Evolutionary conservation across 2,329 filamentous ascomycete genomes (phyloP).

Genomic region (Cryphonectria radicalis): DNA sequence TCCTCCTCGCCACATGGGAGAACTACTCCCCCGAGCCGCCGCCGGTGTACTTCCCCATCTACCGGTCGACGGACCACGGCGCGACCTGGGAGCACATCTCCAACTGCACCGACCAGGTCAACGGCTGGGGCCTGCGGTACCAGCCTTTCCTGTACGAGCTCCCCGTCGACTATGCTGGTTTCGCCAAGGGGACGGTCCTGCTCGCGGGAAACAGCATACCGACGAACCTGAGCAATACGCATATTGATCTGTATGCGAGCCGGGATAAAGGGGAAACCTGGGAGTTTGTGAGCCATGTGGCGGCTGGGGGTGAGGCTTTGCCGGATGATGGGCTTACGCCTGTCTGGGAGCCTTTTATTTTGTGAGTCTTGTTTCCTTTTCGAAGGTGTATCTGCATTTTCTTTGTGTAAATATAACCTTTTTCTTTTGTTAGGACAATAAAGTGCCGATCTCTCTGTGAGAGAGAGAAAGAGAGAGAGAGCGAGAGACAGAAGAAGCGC

Average conservation of each 20-base stretch:
- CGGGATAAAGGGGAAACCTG: conserved; percentile 64
- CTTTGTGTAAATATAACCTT: too few relatives aligned
- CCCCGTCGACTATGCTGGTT: conserved; percentile 60
- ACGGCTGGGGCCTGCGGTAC: conserved; percentile 69
- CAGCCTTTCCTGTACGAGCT: conserved; percentile 72
- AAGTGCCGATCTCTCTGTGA: too few relatives aligned
- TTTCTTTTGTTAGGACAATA: too few relatives aligned
- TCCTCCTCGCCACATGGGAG: conserved; percentile 58
- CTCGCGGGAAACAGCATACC: conserved; percentile 62
- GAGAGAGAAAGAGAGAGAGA: too few relatives aligned
- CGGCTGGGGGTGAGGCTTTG: conserved; percentile 63
- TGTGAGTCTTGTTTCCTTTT: conserved; percentile 35
- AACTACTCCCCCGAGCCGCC: conserved; percentile 62
- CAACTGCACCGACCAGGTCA: conserved; percentile 64
- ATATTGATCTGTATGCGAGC: conserved; percentile 72
- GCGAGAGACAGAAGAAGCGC: too few relatives aligned
- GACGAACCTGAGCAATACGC: conserved; percentile 61
- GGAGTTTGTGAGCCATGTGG: conserved; percentile 70
- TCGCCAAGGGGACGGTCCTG: conserved; percentile 65
- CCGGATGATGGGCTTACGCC: conserved; percentile 69
- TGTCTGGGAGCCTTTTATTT: conserved; percentile 74
- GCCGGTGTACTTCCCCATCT: conserved; percentile 58
- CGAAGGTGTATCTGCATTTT: too few relatives aligned
- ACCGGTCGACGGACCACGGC: conserved; percentile 56
- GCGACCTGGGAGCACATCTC: conserved; percentile 67